These are phyloP conservation scores for Acidomyces sp. DNA, from an alignment of 495 filamentous ascomycete species.

Conservation along the genomic window DNA sequence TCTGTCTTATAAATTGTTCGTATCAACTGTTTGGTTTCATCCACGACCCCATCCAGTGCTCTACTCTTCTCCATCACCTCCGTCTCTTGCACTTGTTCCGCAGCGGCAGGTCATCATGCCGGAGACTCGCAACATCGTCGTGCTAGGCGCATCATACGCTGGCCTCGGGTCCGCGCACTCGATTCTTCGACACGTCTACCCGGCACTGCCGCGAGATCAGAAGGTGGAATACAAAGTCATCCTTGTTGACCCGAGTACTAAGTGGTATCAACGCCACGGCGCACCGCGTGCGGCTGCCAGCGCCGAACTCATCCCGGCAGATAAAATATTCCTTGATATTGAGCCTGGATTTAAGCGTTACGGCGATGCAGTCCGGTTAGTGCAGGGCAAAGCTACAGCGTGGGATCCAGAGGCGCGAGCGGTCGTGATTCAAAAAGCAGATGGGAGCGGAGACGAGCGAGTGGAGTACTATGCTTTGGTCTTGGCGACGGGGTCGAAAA, in stretches of 20 bases:
- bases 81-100: too few relatives aligned
- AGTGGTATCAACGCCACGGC: constrained; percentile 27
- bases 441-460: constrained; percentile 3
- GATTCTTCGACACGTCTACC: constrained; percentile 24
- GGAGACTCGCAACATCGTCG: constrained; percentile 26
- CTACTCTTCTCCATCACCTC: too few relatives aligned
- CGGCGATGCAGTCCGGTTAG: constrained; percentile 19
- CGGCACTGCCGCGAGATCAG: constrained; percentile 10
- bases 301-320: constrained; percentile 20
- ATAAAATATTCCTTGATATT: constrained; percentile 24
- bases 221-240: constrained; percentile 21
- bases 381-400: constrained; percentile 28
- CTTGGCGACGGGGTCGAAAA: constrained; percentile 24
- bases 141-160: constrained; percentile 25
- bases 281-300: constrained; percentile 26
- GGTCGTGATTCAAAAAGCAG: constrained; percentile 19
- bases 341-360: constrained; percentile 25
- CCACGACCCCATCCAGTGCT: too few relatives aligned
- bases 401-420: constrained; percentile 25
- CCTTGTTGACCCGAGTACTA: constrained; percentile 24
- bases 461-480: constrained; percentile 33
- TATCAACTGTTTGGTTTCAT: too few relatives aligned
- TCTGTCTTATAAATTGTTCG: too few relatives aligned
- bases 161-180: constrained; percentile 14
- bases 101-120: too few relatives aligned